These are phyloP conservation scores for Juglanconis oblonga DNA, from an alignment of 2,329 filamentous ascomycete species.

Conservation along the genomic window DNA sequence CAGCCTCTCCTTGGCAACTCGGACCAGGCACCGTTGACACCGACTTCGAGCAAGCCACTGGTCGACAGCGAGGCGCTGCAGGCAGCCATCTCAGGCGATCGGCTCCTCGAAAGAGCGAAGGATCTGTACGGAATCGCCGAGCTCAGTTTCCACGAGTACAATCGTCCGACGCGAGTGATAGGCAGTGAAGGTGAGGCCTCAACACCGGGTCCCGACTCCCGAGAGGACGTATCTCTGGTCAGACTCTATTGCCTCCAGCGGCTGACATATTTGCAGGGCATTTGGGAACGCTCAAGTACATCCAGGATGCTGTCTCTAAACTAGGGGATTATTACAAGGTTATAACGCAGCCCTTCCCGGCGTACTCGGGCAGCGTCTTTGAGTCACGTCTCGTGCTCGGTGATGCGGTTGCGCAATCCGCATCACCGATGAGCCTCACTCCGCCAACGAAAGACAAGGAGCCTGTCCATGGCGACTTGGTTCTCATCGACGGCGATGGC, in stretches of 20 bases:
- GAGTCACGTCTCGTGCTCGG: constrained; percentile 58
- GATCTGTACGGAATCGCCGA: constrained; percentile 62
- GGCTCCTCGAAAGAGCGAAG: constrained; percentile 57
- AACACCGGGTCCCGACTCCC: not conserved
- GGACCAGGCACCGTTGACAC: not conserved
- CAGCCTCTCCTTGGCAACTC: constrained; percentile 7
- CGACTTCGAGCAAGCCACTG: constrained; percentile 33
- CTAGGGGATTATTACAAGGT: constrained; percentile 61
- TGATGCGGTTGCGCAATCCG: constrained; percentile 45
- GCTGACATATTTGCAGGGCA: constrained; percentile 46
- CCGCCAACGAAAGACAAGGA: constrained; percentile 61
- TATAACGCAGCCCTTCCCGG: constrained; percentile 62
- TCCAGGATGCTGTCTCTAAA: constrained; percentile 51
- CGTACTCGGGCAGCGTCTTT: constrained; percentile 57
- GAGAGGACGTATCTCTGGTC: not conserved
- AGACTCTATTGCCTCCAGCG: too few relatives aligned
- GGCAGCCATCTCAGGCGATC: constrained; percentile 50
- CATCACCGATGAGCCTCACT: constrained; percentile 61
- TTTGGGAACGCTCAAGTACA: constrained; percentile 61
- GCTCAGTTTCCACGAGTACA: constrained; percentile 56
- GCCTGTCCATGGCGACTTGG: constrained; percentile 56
- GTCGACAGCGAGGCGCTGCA: constrained; percentile 56
- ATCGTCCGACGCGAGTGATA: constrained; percentile 69
- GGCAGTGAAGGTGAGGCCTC: constrained; percentile 54
- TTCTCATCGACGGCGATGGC: constrained; percentile 61